Base-by-base conservation (phyloP, 805 yeast species). In the Hanseniaspora thailandica region DNA sequence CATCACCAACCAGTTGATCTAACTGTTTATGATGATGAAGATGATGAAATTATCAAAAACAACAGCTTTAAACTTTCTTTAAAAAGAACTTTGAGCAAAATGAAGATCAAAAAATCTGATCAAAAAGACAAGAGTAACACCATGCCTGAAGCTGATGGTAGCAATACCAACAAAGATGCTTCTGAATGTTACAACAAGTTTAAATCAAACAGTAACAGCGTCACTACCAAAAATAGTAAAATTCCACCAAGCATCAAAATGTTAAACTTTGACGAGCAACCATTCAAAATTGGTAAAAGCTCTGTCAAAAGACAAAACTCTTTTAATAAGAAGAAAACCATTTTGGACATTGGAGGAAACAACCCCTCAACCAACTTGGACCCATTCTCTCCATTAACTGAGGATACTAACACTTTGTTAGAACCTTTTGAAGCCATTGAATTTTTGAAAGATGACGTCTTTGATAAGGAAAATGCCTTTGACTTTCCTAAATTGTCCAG, bases 181-280 rank as follows among this genome's bases (percentile, higher is more conserved):
- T 34, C 15, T 28, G 38, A 45, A 33, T 45, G 47, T 15, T 45
- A 45, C 25, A 45, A 45, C 38, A 45, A 45, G 33, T 31, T 41
- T 12, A 41, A 26, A 26, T 38, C 41, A 10, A 20, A 20, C n/a
- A 22, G 15, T 9, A 12, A 12, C 23, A n/a, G n/a, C n/a, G 22
- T 38, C 4, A 12, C 15, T 20, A 17, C 26, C 19, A 15, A 41
- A 25, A n/a, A n/a, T 5, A 8, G 9, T n/a, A 33, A 41, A 7
- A n/a, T 41, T 22, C 41, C 41, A 4, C 26, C 41, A 20, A 38
- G 41, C 8, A 4, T 38, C n/a, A 5, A 38, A 13, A 10, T 7
- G 6, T 22, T 38, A 5, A n/a, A 38, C 5, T 38, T 38, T 22
- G 17, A 38, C 9, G 25, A 13, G 26, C 10, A 22, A 22, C 26